phyloP scores from a whole-genome alignment of 2,329 filamentous ascomycete species.

The Cadophora sp. region DNA sequence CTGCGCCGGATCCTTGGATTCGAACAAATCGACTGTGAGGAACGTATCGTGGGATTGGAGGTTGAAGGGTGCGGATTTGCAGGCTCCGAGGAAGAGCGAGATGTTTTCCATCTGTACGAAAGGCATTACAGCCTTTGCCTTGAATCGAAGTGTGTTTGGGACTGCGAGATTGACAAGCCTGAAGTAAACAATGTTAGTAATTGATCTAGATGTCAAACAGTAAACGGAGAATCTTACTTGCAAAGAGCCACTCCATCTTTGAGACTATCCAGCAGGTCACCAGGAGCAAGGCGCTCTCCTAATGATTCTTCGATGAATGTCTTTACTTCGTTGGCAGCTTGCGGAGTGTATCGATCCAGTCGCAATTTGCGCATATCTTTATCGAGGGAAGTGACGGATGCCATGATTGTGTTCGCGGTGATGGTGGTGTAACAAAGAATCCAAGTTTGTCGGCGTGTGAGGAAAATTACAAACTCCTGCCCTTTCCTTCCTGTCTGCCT shows the following conservation, averaged over 20 bases:
- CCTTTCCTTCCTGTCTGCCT: not conserved
- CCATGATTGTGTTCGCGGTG: conserved; percentile 67
- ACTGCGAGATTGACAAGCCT: conserved; percentile 81
- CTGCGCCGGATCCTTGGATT: conserved; percentile 94
- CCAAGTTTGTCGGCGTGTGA: not conserved
- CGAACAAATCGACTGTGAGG: conserved; percentile 94
- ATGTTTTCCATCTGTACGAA: conserved; percentile 99
- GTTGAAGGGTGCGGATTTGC: conserved; percentile 82
- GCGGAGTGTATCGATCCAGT: conserved; percentile 89
- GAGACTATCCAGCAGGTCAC: conserved; percentile 83
- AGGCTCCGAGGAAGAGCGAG: conserved; percentile 90
- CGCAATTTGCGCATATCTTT: conserved; percentile 95
- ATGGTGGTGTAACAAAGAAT: conserved; percentile 22
- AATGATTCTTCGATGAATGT: conserved; percentile 86
- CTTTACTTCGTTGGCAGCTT: conserved; percentile 84
- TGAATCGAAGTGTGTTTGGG: conserved; percentile 85
- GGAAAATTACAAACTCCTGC: not conserved
- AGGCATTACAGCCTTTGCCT: conserved; percentile 84
- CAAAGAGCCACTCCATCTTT: conserved; percentile 93
- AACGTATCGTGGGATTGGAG: conserved; percentile 95
- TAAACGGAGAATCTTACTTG: conserved; percentile 67
- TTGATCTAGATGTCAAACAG: conserved; percentile 10
- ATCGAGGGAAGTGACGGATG: conserved; percentile 91
- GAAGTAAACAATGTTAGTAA: conserved; percentile 29
- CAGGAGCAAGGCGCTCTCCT: conserved; percentile 72